Percentiles rank a stretch among this genome's conserved stretches.
Conservation (phyloP, 2,329 filamentous ascomycete species). For the Ceratocystis cacaofunesta region DNA sequence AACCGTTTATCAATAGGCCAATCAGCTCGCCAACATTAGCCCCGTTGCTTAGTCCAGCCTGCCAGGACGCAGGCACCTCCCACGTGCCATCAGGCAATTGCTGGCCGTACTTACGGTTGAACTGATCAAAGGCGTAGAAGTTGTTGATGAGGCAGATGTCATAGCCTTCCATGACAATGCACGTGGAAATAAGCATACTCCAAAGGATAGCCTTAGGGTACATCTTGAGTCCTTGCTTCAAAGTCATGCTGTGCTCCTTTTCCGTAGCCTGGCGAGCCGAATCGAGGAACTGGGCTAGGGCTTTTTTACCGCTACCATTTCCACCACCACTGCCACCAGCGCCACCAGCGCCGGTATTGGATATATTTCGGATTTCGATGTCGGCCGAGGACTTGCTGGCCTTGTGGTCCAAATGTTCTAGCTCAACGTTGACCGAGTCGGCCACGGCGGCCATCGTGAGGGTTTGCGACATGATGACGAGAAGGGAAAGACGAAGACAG, state of each 20-base stretch:
- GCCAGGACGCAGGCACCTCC: constrained; percentile 46
- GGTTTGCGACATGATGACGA: constrained; percentile 15
- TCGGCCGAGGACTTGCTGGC: constrained; percentile 59
- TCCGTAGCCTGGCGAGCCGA: constrained; percentile 34
- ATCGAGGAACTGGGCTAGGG: constrained; percentile 22
- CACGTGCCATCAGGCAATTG: constrained; percentile 32
- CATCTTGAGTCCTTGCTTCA: constrained; percentile 60
- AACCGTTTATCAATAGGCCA: constrained; percentile 51
- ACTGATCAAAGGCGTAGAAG: constrained; percentile 50
- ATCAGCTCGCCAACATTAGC: constrained; percentile 49
- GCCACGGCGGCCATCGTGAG: constrained; percentile 15
- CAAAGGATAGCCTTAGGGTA: constrained; percentile 80
- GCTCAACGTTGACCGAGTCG: constrained; percentile 15
- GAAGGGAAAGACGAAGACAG: neutral
- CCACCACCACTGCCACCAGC: neutral
- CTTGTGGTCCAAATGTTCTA: constrained; percentile 30
- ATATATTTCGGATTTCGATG: neutral
- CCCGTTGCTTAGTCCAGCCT: constrained; percentile 46
- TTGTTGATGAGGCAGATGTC: constrained; percentile 71
- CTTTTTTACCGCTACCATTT: constrained; percentile 29
- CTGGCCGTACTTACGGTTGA: constrained; percentile 43
- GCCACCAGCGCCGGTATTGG: neutral
- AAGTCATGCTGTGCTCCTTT: constrained; percentile 54
- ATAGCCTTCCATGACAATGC: constrained; percentile 84
- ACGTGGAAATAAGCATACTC: constrained; percentile 77